Percentiles rank a stretch among this genome's conserved stretches.
Conservation (phyloP, 2,329 filamentous ascomycete species). For the Penicillium sp. region DNA sequence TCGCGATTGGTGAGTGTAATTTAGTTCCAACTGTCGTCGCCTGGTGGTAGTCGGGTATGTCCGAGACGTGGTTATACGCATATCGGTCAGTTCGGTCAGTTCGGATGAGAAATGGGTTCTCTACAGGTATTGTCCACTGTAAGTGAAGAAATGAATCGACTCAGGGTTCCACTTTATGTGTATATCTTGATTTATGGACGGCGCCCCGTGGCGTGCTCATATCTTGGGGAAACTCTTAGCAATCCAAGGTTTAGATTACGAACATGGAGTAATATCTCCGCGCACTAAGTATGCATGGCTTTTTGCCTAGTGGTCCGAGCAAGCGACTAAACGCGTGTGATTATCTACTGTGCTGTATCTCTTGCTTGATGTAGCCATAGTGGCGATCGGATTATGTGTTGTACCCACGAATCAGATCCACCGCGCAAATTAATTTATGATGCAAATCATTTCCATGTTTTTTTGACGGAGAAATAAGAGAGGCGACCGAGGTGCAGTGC, state of each 20-base stretch:
- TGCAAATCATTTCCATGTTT: constrained; percentile 2
- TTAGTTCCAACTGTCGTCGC: background rate
- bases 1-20: no score
- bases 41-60: background rate
- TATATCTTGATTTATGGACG: background rate
- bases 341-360: background rate
- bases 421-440: constrained; percentile 7
- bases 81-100: no score
- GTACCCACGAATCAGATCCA: constrained; percentile 17
- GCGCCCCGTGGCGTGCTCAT: background rate
- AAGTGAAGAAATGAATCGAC: background rate
- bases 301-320: background rate
- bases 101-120: background rate
- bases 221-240: background rate
- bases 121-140: no score
- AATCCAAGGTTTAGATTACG: background rate
- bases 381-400: constrained; percentile 12
- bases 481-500: background rate
- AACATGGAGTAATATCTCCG: background rate
- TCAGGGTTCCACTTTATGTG: background rate
- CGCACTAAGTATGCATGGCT: background rate
- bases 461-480: background rate
- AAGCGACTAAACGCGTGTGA: background rate
- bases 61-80: background rate
- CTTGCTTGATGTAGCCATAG: background rate